Base-by-base conservation (phyloP, 352 stramenopile species). In the Globisporangium abappressorium region DNA sequence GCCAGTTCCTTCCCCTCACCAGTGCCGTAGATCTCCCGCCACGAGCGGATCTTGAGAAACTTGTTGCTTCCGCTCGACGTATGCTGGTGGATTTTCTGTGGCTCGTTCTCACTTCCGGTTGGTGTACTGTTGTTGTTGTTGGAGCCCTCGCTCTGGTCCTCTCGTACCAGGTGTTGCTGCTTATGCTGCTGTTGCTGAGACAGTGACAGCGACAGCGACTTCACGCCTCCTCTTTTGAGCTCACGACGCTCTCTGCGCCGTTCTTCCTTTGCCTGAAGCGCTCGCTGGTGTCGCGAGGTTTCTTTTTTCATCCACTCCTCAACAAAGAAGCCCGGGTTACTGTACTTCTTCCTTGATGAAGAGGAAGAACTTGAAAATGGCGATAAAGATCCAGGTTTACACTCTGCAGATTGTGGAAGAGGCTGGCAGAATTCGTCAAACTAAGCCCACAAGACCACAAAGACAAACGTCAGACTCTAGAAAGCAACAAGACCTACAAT, bases 1-100 rank as follows among this genome's bases (percentile, higher is more conserved):
- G 72, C 69, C 8, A 90, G 43, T 36, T 90, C 81, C 55, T 88
- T 88, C 0, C 81, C 80, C 58, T 90, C 81, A 0, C 81, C 81
- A 20, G 76, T 90, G 12, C 81, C 81, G 47, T 88, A 90, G 22
- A 85, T 82, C 41, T 90, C 81, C 14, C 73, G 76, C 81, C 81
- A 90, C 56, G 81, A 88, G 4, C 81, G 75, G 30, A 90, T 88
- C 26, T 77, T 82, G 34, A 88, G 70, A 22, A 87, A 88, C 20
- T 80, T 84, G 36, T 76, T 70, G n/a, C 69, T 75, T 6, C 26
- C 46, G 3, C 7, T 49, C 6, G 33, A 73, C 56, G 46, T 77
- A 38, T 43, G 12, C 67, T 82, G 14, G 8, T 9, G 24, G 8
- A 7, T 43, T 28, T 51, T 64, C 18, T 46, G 22, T 2, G 18